Percentiles rank a stretch among this genome's conserved stretches.
Evolutionary conservation across 495 filamentous ascomycete species (phyloP).

Genomic region (Clohesyomyces aquaticus): DNA sequence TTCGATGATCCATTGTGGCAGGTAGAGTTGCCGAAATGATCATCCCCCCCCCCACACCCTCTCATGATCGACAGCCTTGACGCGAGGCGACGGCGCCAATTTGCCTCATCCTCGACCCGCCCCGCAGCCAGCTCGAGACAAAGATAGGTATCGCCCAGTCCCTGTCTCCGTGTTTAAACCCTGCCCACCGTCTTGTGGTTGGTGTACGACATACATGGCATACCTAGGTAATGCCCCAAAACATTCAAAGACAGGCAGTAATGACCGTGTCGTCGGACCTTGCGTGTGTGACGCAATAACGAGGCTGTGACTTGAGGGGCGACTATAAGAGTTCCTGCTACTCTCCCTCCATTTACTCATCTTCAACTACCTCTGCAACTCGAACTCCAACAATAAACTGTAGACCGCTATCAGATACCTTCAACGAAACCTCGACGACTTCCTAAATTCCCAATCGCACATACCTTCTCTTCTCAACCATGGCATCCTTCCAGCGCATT

Average conservation of each 20-base stretch:
- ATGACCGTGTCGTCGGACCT: background rate
- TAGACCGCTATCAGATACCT: no score
- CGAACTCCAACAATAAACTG: background rate
- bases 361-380: background rate
- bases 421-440: no score
- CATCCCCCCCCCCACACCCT: no score
- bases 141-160: no score
- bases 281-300: background rate
- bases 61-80: no score
- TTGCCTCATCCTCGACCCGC: no score
- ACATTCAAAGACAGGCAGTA: background rate
- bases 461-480: background rate
- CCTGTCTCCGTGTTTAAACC: no score
- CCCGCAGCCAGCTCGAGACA: no score
- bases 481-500: slow-evolving; percentile 26
- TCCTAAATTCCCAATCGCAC: background rate
- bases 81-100: no score
- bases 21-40: no score
- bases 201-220: background rate
- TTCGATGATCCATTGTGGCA: no score
- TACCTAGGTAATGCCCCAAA: background rate
- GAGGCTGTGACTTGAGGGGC: background rate
- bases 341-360: background rate
- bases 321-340: background rate
- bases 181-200: background rate